These are phyloP conservation scores for Nicotiana sylvestris DNA, from an alignment of 257 asterid genomes.

Conservation along the genomic window DNA sequence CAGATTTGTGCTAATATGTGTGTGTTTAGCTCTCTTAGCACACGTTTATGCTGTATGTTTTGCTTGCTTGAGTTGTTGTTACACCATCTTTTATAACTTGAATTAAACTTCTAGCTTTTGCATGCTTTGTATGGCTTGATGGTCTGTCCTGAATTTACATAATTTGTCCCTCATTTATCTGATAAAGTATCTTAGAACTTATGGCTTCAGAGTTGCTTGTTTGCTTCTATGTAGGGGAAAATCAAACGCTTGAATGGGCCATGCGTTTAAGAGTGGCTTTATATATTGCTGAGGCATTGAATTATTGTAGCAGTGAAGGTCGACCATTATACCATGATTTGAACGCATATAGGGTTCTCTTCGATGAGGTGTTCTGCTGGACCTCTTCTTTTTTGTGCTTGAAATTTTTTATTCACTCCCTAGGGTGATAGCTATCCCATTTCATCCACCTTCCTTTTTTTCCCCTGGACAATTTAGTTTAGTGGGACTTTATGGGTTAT, in stretches of 20 bases:
- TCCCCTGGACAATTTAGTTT: too few relatives aligned
- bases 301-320: constrained; percentile 86
- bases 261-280: constrained; percentile 96
- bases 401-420: constrained; percentile 14
- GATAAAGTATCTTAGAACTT: not conserved
- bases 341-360: constrained; percentile 97
- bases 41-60: too few relatives aligned
- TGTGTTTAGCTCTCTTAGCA: too few relatives aligned
- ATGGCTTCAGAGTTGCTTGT: not conserved
- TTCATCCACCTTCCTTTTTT: too few relatives aligned
- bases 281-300: constrained; percentile 91
- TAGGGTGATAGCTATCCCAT: not conserved
- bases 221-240: constrained; percentile 64
- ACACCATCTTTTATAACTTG: too few relatives aligned
- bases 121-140: too few relatives aligned
- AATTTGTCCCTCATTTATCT: not conserved
- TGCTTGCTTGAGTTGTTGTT: too few relatives aligned
- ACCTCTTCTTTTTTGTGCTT: constrained; percentile 8
- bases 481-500: not conserved
- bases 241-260: constrained; percentile 97
- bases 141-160: not conserved
- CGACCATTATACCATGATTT: constrained; percentile 93
- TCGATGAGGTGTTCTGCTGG: constrained; percentile 69
- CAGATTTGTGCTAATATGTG: too few relatives aligned
- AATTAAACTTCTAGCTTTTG: too few relatives aligned